Base-by-base conservation (phyloP, 176 grass and related monocot genomes). In the Juncus inflexus region DNA sequence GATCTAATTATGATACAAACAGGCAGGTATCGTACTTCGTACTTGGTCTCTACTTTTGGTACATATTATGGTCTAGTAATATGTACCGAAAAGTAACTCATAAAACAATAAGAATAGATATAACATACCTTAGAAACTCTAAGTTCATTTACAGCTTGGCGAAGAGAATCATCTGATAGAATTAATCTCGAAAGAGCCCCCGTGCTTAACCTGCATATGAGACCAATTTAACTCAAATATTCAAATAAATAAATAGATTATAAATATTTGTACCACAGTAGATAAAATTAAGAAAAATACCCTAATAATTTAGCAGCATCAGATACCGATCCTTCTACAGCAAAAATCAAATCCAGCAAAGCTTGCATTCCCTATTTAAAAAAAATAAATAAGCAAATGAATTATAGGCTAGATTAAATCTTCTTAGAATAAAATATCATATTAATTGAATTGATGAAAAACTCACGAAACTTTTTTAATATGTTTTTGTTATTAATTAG, bases 131-230 rank as follows among this genome's bases (percentile, higher is more conserved):
- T 99, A 4, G 83, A 86, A 57, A 82, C 66, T 74, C 94, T 83
- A 13, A 97, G 42, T 76, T 91, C 88, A 79, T 97, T 97, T 59
- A 87, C 88, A 57, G 94, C 75, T 3, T 71, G 15, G 70, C 94
- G 83, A 15, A 99, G 85, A 64, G 88, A 89, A 84, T 97, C 94
- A 75, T 89, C 88, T 74, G 94, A 91, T 40, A 97, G 65, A 80
- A 97, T 86, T 76, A 92, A 82, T 87, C 88, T 92, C 80, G 94
- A 99, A 50, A 99, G 49, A 50, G 85, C 94, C 57, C 94, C 94
- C 0, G 88, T 99, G 67, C 94, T 99, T 83, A 99, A 67, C 63
- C 94, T 99, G 85, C 66, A 86, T 36, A 19, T 65, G 42, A 40
- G 15, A 12, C 41, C 4, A 47, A 8, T 41, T 42, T 28, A 11